phyloP scores from a whole-genome alignment of 495 filamentous ascomycete species.

The Diplogelasinospora grovesii region DNA sequence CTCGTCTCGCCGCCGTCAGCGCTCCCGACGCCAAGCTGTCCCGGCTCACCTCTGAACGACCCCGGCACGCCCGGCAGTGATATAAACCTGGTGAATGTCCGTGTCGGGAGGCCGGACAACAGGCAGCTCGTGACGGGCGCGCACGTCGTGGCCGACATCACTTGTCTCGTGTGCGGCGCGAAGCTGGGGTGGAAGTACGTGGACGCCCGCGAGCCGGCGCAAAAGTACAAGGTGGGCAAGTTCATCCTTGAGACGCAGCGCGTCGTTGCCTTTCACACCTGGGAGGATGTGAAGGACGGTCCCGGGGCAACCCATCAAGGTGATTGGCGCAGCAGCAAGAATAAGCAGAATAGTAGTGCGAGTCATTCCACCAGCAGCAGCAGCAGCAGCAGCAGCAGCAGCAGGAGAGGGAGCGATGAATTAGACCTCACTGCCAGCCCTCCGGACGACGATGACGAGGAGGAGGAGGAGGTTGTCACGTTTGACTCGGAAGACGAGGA shows the following conservation, averaged over 20 bases:
- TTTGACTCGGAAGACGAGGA: slow-evolving; percentile 93
- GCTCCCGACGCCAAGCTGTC: slow-evolving; percentile 8
- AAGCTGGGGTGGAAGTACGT: slow-evolving; percentile 94
- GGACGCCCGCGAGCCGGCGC: slow-evolving; percentile 68
- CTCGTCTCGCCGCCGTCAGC: slow-evolving; percentile 56
- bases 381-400: background rate
- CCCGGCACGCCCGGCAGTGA: slow-evolving; percentile 13
- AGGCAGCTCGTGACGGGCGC: slow-evolving; percentile 72
- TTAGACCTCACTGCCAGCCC: slow-evolving; percentile 5
- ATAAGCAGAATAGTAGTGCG: too few relatives aligned
- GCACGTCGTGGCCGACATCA: slow-evolving; percentile 58
- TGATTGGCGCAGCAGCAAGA: too few relatives aligned
- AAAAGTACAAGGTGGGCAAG: slow-evolving; percentile 91
- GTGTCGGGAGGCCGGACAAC: slow-evolving; percentile 48
- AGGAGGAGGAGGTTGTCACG: slow-evolving; percentile 41
- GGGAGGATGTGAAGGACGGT: slow-evolving; percentile 48
- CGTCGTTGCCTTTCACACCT: slow-evolving; percentile 56
- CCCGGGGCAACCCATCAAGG: background rate
- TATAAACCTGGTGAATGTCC: slow-evolving; percentile 38
- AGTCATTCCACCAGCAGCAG: background rate
- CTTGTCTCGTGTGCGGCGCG: slow-evolving; percentile 48
- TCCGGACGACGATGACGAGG: slow-evolving; percentile 5
- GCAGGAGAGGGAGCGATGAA: background rate
- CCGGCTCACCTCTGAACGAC: slow-evolving; percentile 21
- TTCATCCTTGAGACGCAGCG: slow-evolving; percentile 88